phyloP scores from a whole-genome alignment of 129 eudicot genomes.

The Saussurea involucrata region DNA sequence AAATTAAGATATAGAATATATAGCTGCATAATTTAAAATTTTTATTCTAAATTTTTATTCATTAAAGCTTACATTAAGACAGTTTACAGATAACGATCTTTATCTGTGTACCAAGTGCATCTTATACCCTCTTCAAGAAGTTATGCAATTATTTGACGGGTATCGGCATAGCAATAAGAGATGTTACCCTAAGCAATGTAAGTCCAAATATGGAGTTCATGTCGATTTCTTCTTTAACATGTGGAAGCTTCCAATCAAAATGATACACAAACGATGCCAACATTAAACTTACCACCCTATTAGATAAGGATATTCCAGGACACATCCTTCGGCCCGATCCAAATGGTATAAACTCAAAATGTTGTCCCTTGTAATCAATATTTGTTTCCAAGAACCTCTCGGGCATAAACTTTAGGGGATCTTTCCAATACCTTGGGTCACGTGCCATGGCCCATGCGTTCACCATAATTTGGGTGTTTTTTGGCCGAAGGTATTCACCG shows the following conservation, averaged over 20 bases:
- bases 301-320: constrained; percentile 34
- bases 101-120: not conserved
- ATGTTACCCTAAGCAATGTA: constrained; percentile 30
- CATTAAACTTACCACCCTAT: constrained; percentile 20
- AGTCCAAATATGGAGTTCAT: constrained; percentile 32
- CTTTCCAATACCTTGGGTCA: constrained; percentile 33
- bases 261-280: constrained; percentile 36
- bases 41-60: not conserved
- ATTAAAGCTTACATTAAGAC: too few species aligned
- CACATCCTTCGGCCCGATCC: constrained; percentile 43
- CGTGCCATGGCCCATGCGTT: constrained; percentile 39
- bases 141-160: not conserved
- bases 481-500: constrained; percentile 20
- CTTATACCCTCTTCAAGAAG: not conserved
- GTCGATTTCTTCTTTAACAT: constrained; percentile 24
- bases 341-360: constrained; percentile 33
- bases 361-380: constrained; percentile 25
- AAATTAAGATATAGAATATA: not conserved
- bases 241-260: constrained; percentile 38
- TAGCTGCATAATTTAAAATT: not conserved
- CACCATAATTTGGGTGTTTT: constrained; percentile 28
- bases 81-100: not conserved
- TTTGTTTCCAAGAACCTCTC: constrained; percentile 27
- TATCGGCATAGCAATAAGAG: constrained; percentile 27
- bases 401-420: constrained; percentile 19